Evolutionary conservation across 352 stramenopile genomes (phyloP), one percentile per base, ranked within the genome.

Genomic region (Stephanocyclus meneghinianus): DNA sequence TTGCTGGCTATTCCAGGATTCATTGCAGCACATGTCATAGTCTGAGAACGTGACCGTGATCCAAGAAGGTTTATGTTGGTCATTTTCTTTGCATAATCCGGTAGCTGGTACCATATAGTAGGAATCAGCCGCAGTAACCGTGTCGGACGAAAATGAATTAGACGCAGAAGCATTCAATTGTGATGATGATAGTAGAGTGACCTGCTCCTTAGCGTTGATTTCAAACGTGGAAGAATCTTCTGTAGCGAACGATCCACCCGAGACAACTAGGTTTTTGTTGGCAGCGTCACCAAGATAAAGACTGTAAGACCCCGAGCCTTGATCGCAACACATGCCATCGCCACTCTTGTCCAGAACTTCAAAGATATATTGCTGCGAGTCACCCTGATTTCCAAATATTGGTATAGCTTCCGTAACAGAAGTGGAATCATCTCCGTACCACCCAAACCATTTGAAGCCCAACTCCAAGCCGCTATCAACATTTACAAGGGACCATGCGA

Each of bases 361-460:
- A 37, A 74, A 66, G 30, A 59, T 26, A 37, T 80, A 80, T 63
- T 80, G 2, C 50, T 80, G 72, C 10, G n/a, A 18, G 26, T 56
- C 72, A 35, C 61, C 29, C 1, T 61, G 55, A 50, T 45, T 18
- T 2, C 53, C 72, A 64, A 73, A 74, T 53, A 80, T 74, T 37
- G 72, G 72, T 18, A 80, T 74, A 57, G 29, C 70, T 50, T 80
- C 72, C 48, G 0, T 51, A 45, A 40, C 56, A 45, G 55, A 64
- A 13, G 56, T 56, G 7, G 59, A 70, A 44, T 40, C 10, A 51
- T 44, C 32, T 7, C 40, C 32, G 37, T 80, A 80, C 50, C 56
- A 80, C 0, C 26, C 63, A 64, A 74, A 80, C 72, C 72, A 80
- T 50, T 67, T 67, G 30, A 80, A 80, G 16, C 63, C 53, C 50